Evolutionary conservation across 192 early-diverging fungal genomes (phyloP).

Genomic region (Backusella morwellensis): DNA sequence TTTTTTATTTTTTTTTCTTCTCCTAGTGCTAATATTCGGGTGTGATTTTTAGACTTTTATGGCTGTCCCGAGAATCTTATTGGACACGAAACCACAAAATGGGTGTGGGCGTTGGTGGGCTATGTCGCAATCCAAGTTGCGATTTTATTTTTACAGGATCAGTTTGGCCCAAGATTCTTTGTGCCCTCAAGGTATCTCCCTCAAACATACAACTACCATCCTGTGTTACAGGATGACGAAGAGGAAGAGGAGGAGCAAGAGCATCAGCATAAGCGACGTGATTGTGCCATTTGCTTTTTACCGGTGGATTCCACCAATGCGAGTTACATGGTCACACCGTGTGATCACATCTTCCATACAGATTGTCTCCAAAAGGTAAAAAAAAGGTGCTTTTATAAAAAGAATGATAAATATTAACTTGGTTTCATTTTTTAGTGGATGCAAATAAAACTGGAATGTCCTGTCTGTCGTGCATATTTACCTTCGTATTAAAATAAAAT

Average conservation of each 20-base stretch:
- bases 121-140: conserved; percentile 60
- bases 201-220: conserved; percentile 70
- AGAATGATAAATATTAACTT: background rate
- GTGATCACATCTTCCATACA: conserved; percentile 76
- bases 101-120: conserved; percentile 49
- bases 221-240: conserved; percentile 46
- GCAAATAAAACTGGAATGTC: conserved; percentile 78
- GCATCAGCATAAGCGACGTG: conserved; percentile 31
- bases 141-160: conserved; percentile 64
- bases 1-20: background rate
- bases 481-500: conserved; percentile 46
- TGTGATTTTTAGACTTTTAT: conserved; percentile 38
- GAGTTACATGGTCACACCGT: conserved; percentile 77
- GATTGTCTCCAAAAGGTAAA: conserved; percentile 65
- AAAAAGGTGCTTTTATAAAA: no score
- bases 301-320: conserved; percentile 43
- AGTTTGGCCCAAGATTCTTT: conserved; percentile 70
- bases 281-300: conserved; percentile 70
- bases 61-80: conserved; percentile 59
- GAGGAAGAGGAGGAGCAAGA: conserved; percentile 13
- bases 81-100: conserved; percentile 46
- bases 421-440: conserved; percentile 56
- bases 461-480: conserved; percentile 59
- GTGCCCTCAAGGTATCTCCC: conserved; percentile 65
- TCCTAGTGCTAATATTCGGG: no score